Conservation (phyloP, 495 filamentous ascomycete genomes). For the Lichenothelia convexa region DNA sequence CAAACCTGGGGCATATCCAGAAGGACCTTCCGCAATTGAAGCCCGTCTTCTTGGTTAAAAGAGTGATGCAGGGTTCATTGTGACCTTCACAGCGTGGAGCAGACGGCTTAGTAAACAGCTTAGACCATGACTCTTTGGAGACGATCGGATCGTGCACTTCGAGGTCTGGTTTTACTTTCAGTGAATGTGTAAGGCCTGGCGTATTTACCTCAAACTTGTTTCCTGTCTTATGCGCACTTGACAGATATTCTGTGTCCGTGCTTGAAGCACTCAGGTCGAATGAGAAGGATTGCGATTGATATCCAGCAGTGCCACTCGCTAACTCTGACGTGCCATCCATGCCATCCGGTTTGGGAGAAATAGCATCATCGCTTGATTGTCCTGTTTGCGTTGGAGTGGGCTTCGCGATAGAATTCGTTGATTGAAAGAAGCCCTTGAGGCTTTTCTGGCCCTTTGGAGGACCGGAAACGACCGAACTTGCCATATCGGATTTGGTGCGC, state of each 20-base stretch:
- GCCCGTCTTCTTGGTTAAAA: slow-evolving; percentile 73
- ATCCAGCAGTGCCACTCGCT: too few relatives aligned
- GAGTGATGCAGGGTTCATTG: slow-evolving; percentile 61
- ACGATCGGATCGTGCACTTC: slow-evolving; percentile 34
- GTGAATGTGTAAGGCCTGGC: too few relatives aligned
- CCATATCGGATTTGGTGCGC: slow-evolving; percentile 26
- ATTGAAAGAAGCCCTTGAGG: slow-evolving; percentile 69
- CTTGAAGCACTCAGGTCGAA: too few relatives aligned
- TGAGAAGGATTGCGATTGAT: too few relatives aligned
- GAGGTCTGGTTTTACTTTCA: too few relatives aligned
- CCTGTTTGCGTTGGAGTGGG: too few relatives aligned
- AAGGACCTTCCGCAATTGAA: slow-evolving; percentile 69
- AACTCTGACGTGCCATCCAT: too few relatives aligned
- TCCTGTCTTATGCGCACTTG: too few relatives aligned
- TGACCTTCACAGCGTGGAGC: slow-evolving; percentile 68
- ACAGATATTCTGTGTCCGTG: too few relatives aligned
- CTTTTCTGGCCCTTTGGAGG: slow-evolving; percentile 46
- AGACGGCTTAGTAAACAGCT: slow-evolving; percentile 57
- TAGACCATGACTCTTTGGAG: slow-evolving; percentile 68
- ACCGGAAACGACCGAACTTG: slow-evolving; percentile 7
- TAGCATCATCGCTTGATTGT: too few relatives aligned
- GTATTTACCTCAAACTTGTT: too few relatives aligned
- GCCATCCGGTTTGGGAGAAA: too few relatives aligned
- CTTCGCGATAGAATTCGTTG: slow-evolving; percentile 22
- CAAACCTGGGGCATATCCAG: slow-evolving; percentile 52